Evolutionary conservation across 2,329 filamentous ascomycete species (phyloP).

Genomic region (Acarospora socialis): DNA sequence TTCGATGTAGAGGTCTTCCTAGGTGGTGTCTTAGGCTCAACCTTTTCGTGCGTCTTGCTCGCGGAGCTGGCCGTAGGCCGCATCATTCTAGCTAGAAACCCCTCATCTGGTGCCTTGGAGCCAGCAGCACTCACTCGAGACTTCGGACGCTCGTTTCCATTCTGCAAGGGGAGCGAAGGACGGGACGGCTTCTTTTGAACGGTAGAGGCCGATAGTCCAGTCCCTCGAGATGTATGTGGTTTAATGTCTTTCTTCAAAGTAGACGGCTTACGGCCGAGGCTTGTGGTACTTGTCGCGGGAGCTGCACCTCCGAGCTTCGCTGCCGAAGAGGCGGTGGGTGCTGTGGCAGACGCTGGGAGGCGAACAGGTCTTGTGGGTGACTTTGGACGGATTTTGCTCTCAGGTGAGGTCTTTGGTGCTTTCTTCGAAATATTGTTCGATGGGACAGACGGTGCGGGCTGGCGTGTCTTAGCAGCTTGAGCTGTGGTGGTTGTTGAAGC

Average conservation of each 20-base stretch:
- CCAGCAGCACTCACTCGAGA: conserved; percentile 27
- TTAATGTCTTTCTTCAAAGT: conserved; percentile 15
- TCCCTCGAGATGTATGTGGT: neutral
- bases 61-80: conserved; percentile 36
- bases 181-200: conserved; percentile 22
- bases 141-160: conserved; percentile 22
- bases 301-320: conserved; percentile 18
- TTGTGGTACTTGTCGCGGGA: conserved; percentile 15
- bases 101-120: conserved; percentile 28
- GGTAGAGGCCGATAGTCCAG: no score
- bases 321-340: conserved; percentile 27
- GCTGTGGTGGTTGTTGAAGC: conserved; percentile 17
- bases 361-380: conserved; percentile 28
- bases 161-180: conserved; percentile 19
- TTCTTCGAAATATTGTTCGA: no score
- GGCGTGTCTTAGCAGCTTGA: conserved; percentile 10
- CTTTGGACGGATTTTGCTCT: conserved; percentile 22
- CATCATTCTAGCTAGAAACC: conserved; percentile 38
- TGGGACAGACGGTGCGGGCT: no score
- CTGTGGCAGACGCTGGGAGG: conserved; percentile 26
- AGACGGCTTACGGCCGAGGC: conserved; percentile 25
- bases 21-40: conserved; percentile 28
- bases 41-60: conserved; percentile 33
- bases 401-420: no score
- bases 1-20: conserved; percentile 12